A percentile compares a stretch with the other conserved stretches of the same genome.
Conservation (phyloP, 2,329 filamentous ascomycete genomes). For the Aspergillus fischeri region DNA sequence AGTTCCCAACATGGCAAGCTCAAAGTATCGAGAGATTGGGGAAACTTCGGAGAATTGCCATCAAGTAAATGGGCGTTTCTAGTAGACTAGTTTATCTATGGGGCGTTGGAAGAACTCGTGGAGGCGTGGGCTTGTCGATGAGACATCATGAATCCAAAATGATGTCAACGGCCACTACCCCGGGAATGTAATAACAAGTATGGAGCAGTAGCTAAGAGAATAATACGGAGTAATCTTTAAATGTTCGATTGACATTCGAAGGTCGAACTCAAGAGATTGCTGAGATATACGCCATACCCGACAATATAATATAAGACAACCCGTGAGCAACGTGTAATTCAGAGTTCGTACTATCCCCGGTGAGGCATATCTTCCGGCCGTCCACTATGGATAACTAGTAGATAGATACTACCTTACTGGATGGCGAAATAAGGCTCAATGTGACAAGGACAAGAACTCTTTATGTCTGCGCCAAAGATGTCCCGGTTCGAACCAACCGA, state of each 20-base stretch:
- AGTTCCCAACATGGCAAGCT: not conserved
- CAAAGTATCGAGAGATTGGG: constrained; percentile 1
- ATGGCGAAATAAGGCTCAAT: no score
- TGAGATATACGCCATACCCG: not conserved
- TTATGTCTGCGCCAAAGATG: not conserved
- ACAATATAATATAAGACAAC: not conserved
- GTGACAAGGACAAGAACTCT: no score
- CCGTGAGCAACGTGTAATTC: not conserved
- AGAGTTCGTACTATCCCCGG: not conserved
- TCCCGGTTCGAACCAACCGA: not conserved
- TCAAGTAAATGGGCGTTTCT: not conserved
- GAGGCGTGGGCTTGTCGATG: not conserved
- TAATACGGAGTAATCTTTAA: no score
- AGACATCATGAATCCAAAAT: not conserved
- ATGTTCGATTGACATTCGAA: not conserved
- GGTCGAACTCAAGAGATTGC: not conserved
- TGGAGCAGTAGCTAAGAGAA: no score
- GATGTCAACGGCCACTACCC: not conserved
- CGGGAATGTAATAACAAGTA: not conserved
- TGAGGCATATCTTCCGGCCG: no score
- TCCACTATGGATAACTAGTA: not conserved
- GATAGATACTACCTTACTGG: no score
- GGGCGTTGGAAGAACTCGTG: not conserved
- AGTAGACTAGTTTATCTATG: not conserved
- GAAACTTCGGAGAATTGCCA: constrained; percentile 16